These are phyloP conservation scores for Picochlorum sp. DNA, from an alignment of 139 green algal species.

Conservation along the genomic window DNA sequence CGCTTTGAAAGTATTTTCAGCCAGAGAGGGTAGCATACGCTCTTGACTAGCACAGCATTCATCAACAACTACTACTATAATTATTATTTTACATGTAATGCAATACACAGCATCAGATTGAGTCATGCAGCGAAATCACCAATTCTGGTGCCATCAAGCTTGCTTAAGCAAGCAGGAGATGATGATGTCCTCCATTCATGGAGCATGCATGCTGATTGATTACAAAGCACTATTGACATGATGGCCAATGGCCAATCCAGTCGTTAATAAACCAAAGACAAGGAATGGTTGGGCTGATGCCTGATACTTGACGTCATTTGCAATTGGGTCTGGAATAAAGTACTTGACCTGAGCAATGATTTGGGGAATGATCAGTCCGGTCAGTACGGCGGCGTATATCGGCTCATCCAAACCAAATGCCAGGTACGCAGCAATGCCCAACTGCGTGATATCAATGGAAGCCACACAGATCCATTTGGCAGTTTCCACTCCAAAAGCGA, in stretches of 20 bases:
- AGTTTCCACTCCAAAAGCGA: slow-evolving; percentile 92
- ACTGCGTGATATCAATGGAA: slow-evolving; percentile 91
- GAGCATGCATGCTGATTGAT: neutral
- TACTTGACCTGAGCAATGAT: slow-evolving; percentile 90
- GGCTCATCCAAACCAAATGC: slow-evolving; percentile 64
- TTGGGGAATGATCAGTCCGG: slow-evolving; percentile 88
- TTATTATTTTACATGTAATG: no score
- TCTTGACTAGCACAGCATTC: no score
- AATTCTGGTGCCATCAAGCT: no score
- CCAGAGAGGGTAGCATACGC: no score
- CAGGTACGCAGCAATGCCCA: slow-evolving; percentile 80
- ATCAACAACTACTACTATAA: no score
- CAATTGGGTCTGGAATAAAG: slow-evolving; percentile 94
- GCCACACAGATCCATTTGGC: slow-evolving; percentile 97
- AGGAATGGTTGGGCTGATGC: slow-evolving; percentile 78
- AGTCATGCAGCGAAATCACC: no score
- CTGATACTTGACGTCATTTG: slow-evolving; percentile 92
- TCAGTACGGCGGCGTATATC: slow-evolving; percentile 79
- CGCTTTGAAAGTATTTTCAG: no score
- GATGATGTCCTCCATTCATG: no score
- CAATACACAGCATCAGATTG: no score
- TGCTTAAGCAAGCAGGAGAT: no score
- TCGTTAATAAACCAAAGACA: slow-evolving; percentile 93
- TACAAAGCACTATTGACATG: slow-evolving; percentile 8
- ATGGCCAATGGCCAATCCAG: slow-evolving; percentile 83